Evolutionary conservation across 2,329 filamentous ascomycete species (phyloP), one percentile per base, ranked within the genome.

Genomic region (Scedosporium minutisporum): DNA sequence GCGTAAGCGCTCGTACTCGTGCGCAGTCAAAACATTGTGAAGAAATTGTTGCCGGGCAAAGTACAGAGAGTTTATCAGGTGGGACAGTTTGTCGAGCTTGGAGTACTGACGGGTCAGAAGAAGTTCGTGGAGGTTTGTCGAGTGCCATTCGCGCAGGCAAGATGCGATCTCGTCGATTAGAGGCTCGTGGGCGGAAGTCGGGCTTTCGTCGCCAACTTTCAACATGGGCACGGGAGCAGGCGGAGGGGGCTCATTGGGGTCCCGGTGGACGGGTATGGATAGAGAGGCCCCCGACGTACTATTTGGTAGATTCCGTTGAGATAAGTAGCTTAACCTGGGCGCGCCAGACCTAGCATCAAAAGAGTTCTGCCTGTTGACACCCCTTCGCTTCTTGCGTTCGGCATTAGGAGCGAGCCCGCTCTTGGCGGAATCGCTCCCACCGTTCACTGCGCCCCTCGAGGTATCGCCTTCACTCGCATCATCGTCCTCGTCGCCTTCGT

Each of bases 121-220:
- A 25, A 97, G 81, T 72, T 96, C 91, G 76, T 99, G 96, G 16
- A 99, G 82, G 71, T 97, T 96, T 18, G 93, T 96, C 21, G 95
- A 96, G 76, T 99, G 93, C 96, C 95, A 99, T 81, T 99, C 95
- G 68, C 95, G 86, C 66, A 99, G 77, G 72, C 95, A 99, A 3
- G 93, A 97, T 14, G 95, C 93, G 69, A 99, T 97, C 74, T 99
- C 95, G 75, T 99, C 95, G 25, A 99, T 93, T 65, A 99, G 76
- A 2, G 95, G 95, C 73, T 99, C 96, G 7, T 90, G 87, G 16
- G 85, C 81, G 5, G 92, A 97, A 0, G 91, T 96, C 1, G 93
- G 91, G 1, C 92, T 96, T 77, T 99, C 95, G 71, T 99, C 95
- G 64, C 95, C 95, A 72, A 99, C 93, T 74, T 97, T 96, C 61